Conservation (phyloP, 2,329 filamentous ascomycete genomes). For the Hypocreales sp. region DNA sequence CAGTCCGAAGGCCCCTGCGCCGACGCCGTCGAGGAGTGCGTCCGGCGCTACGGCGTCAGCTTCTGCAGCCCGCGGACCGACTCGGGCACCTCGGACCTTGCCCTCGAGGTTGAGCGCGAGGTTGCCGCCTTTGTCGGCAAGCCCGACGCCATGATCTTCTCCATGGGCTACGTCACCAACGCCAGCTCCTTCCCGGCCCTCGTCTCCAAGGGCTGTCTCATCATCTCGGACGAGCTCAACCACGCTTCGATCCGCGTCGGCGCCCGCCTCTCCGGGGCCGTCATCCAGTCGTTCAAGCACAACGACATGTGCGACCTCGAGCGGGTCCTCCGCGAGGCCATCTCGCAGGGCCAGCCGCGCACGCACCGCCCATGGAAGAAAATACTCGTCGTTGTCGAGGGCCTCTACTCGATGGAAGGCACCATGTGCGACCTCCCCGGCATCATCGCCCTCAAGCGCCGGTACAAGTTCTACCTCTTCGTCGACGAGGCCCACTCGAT, state of each 20-base stretch:
- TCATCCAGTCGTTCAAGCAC: slow-evolving; percentile 94
- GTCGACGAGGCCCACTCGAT: slow-evolving; percentile 95
- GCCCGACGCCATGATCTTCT: slow-evolving; percentile 89
- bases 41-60: slow-evolving; percentile 74
- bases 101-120: slow-evolving; percentile 76
- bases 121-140: slow-evolving; percentile 90
- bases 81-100: slow-evolving; percentile 73
- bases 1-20: slow-evolving; percentile 95
- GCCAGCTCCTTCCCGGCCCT: slow-evolving; percentile 83
- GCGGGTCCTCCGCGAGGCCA: slow-evolving; percentile 71
- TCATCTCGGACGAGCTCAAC: slow-evolving; percentile 95
- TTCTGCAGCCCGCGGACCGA: slow-evolving; percentile 71
- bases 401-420: slow-evolving; percentile 98
- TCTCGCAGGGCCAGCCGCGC: slow-evolving; percentile 90
- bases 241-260: slow-evolving; percentile 96
- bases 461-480: slow-evolving; percentile 95
- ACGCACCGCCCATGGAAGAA: slow-evolving; percentile 99
- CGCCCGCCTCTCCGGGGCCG: slow-evolving; percentile 81
- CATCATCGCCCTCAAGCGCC: slow-evolving; percentile 71
- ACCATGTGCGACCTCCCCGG: slow-evolving; percentile 97
- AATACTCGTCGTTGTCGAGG: slow-evolving; percentile 91
- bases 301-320: slow-evolving; percentile 89
- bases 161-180: slow-evolving; percentile 97
- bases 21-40: slow-evolving; percentile 73
- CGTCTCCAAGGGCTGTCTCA: slow-evolving; percentile 80